These are phyloP conservation scores for Colletotrichum horii DNA, from an alignment of 2,329 filamentous ascomycete species.

Conservation along the genomic window DNA sequence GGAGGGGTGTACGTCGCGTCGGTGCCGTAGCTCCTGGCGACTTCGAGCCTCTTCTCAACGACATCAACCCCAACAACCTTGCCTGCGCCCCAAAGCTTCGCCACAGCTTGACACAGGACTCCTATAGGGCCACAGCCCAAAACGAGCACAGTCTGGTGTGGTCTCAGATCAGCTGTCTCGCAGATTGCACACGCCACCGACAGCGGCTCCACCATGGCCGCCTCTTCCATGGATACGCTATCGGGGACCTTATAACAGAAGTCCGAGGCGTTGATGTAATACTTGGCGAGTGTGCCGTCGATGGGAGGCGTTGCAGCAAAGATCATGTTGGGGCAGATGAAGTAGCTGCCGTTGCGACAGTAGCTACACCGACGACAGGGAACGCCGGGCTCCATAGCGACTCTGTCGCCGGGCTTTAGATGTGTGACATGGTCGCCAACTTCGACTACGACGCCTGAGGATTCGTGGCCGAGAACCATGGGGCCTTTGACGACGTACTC, in stretches of 20 bases:
- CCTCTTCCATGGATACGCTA: not conserved
- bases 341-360: not conserved
- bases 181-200: not conserved
- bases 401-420: not conserved
- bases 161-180: not conserved
- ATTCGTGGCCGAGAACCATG: not conserved
- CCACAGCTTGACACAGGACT: not conserved
- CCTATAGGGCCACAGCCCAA: not conserved
- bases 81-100: not conserved
- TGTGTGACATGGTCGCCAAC: not conserved
- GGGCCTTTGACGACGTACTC: not conserved
- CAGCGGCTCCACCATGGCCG: not conserved
- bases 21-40: not conserved
- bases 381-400: not conserved
- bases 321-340: not conserved
- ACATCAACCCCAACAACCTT: not conserved
- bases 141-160: not conserved
- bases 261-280: not conserved
- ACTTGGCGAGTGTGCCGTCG: not conserved
- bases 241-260: not conserved
- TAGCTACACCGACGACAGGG: not conserved
- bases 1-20: not conserved
- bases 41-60: not conserved
- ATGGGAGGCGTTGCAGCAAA: not conserved
- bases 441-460: not conserved